Conservation (phyloP, 257 asterid genomes). For the Capsicum baccatum region DNA sequence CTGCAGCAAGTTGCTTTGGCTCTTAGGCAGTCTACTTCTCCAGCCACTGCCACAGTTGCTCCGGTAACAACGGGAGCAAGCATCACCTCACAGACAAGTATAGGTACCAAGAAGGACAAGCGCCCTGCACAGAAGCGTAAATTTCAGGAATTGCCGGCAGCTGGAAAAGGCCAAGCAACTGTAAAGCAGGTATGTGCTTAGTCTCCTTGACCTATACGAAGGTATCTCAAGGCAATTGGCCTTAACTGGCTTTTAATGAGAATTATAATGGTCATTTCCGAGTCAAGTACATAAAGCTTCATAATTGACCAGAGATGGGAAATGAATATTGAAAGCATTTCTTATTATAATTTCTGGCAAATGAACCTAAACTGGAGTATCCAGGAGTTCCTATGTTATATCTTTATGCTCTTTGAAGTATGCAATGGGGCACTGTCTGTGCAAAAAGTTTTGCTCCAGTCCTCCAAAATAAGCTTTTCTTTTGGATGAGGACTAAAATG, state of each 20-base stretch:
- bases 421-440: background rate
- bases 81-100: conserved; percentile 44
- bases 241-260: conserved; percentile 14
- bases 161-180: conserved; percentile 50
- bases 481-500: background rate
- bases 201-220: conserved; percentile 20
- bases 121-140: conserved; percentile 71
- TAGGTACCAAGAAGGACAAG: conserved; percentile 54
- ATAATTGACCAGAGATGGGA: background rate
- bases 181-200: conserved; percentile 61
- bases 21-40: conserved; percentile 78
- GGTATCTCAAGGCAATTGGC: conserved; percentile 1
- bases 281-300: background rate
- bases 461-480: background rate
- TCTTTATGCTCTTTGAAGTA: background rate
- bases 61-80: conserved; percentile 55
- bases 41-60: conserved; percentile 59
- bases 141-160: conserved; percentile 84
- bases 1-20: conserved; percentile 93
- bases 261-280: background rate
- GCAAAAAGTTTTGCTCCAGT: background rate
- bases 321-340: background rate
- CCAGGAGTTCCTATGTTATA: background rate
- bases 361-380: conserved; percentile 13
- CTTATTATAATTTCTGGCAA: conserved; percentile 7